Conservation (phyloP, 2,329 filamentous ascomycete genomes). For the Acephala macrosclerotiorum region DNA sequence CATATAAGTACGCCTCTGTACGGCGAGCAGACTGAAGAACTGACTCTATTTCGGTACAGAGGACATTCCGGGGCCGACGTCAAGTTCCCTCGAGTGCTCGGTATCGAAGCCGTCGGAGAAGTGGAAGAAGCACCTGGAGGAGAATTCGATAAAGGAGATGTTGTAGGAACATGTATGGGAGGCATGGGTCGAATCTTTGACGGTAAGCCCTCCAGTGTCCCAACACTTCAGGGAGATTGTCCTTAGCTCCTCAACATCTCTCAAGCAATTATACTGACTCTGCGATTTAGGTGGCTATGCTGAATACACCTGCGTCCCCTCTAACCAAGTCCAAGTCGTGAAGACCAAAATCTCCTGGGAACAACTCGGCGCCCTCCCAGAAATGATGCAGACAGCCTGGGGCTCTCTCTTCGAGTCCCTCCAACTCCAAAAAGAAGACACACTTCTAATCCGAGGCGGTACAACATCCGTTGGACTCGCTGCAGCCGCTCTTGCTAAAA, state of each 20-base stretch:
- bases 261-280: slow-evolving; percentile 42
- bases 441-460: slow-evolving; percentile 52
- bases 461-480: slow-evolving; percentile 54
- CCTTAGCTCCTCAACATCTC: neutral
- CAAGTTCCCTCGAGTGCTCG: slow-evolving; percentile 29
- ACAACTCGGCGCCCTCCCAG: slow-evolving; percentile 53
- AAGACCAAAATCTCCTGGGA: slow-evolving; percentile 49
- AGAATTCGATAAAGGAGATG: slow-evolving; percentile 48
- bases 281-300: slow-evolving; percentile 52
- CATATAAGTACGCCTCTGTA: neutral
- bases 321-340: slow-evolving; percentile 48
- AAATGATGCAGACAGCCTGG: slow-evolving; percentile 59
- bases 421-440: slow-evolving; percentile 49
- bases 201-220: slow-evolving; percentile 40
- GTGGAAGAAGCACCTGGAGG: slow-evolving; percentile 31
- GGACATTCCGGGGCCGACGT: slow-evolving; percentile 21
- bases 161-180: slow-evolving; percentile 56
- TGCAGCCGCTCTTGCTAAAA: slow-evolving; percentile 53
- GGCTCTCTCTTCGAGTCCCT: slow-evolving; percentile 50
- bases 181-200: slow-evolving; percentile 55
- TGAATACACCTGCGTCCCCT: slow-evolving; percentile 55
- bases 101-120: slow-evolving; percentile 30
- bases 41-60: slow-evolving; percentile 5
- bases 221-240: neutral
- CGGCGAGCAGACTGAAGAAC: neutral